Evolutionary conservation across 2,329 filamentous ascomycete genomes (phyloP).

Genomic region (Cercospora zeae-maydis): DNA sequence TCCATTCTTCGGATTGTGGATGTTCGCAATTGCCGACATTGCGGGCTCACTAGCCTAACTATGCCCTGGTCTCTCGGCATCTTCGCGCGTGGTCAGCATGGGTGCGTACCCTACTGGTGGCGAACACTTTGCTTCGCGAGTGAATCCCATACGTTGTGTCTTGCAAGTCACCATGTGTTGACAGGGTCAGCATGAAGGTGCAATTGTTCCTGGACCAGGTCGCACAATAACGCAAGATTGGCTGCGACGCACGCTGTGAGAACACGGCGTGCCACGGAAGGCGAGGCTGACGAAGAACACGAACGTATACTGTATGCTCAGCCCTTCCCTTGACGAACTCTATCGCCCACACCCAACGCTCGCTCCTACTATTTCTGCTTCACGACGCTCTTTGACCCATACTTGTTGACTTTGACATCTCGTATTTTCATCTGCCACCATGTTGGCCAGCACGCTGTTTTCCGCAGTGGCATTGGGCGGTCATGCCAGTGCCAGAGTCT

Average conservation of each 20-base stretch:
- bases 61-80: background rate
- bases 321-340: background rate
- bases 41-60: background rate
- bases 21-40: background rate
- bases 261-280: background rate
- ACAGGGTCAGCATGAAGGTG: background rate
- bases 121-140: background rate
- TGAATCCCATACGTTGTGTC: background rate
- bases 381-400: background rate
- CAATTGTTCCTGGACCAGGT: background rate
- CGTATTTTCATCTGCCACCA: conserved; percentile 3
- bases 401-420: background rate
- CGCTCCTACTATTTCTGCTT: background rate
- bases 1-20: background rate
- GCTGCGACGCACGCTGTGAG: background rate
- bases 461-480: conserved; percentile 1
- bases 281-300: background rate
- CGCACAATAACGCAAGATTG: background rate
- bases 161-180: background rate
- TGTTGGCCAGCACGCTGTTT: conserved; percentile 1
- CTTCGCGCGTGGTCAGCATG: background rate
- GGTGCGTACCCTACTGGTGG: background rate
- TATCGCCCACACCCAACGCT: background rate
- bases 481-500: background rate
- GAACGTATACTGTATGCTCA: background rate